Evolutionary conservation across 2,329 filamentous ascomycete genomes (phyloP), one percentile per base, ranked within the genome.

Genomic region (Annulohypoxylon truncatum): DNA sequence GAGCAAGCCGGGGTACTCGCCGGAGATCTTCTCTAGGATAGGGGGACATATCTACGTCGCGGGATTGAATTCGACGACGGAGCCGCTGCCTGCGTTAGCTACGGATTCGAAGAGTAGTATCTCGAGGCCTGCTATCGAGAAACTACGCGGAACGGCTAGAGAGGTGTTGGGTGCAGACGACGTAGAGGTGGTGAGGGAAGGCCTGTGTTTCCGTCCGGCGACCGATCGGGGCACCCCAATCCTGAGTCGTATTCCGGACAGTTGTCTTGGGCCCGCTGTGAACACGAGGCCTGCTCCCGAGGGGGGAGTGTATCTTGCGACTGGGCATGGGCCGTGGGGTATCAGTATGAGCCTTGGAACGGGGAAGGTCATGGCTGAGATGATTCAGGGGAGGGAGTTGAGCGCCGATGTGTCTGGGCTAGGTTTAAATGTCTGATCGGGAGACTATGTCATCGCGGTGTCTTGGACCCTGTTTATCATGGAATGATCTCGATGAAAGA

Each of bases 281-380:
- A 78, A 73, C 62, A 87, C 82, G 5, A 74, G 76, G 35, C 69
- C 75, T 1, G 79, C 78, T 0, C 71, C 72, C 0, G 81, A 82
- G 0, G 88, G 90, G 1, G 91, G 91, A 3, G 89, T 95, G 0
- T 94, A 87, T 74, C 76, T 94, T 35, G 88, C 89, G 1, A 83
- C 89, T 3, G 92, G 92, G 0, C 92, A 94, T 80, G 92, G 91
- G 0, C 89, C 91, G 0, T 94, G 92, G 92, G 92, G 91, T 0
- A 91, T 91, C 24, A 85, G 82, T 50, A 74, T 88, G 73, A 82
- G 83, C 13, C 78, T 92, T 28, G 92, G 91, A 1, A 94, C 90
- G 0, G 92, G 92, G 0, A 85, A 86, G 69, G 87, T 92, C 4
- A 80, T 94, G 79, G 85, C 89, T 9, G 91, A 94, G 79, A 82